Evolutionary conservation across 108 stramenopile species (phyloP).

Genomic region (Licmophora abbreviata): DNA sequence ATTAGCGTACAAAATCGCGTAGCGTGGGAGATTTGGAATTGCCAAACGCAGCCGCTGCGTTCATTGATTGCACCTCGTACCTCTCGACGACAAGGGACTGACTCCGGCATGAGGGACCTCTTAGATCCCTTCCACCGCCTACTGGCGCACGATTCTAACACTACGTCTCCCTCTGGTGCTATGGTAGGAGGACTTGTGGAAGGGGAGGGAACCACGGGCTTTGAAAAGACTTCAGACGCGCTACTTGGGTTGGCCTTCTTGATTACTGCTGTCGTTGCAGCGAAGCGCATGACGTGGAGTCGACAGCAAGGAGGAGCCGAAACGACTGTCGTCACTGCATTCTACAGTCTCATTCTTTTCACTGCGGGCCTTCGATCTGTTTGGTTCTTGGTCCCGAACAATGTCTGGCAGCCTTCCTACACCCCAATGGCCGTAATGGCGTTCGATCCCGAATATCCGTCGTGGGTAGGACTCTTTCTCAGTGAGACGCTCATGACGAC

Average conservation of each 20-base stretch:
- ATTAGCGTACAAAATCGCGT: no score
- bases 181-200: neutral
- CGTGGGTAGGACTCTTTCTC: conserved; percentile 81
- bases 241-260: conserved; percentile 68
- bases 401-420: conserved; percentile 76
- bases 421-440: conserved; percentile 82
- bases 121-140: no score
- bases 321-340: conserved; percentile 91
- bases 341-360: conserved; percentile 87
- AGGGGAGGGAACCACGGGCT: conserved; percentile 16
- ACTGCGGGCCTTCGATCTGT: conserved; percentile 73
- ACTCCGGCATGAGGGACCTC: no score
- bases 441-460: conserved; percentile 56
- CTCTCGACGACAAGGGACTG: no score
- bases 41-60: no score
- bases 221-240: conserved; percentile 51
- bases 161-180: neutral
- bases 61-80: no score
- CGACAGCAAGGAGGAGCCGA: conserved; percentile 74
- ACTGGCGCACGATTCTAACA: no score
- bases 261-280: conserved; percentile 63
- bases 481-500: conserved; percentile 72
- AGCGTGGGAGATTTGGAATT: no score
- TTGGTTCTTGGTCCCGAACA: conserved; percentile 87
- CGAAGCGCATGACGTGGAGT: conserved; percentile 71